A percentile compares a stretch with the other conserved stretches of the same genome.
Evolutionary conservation across 305 asterid species (phyloP).

Genomic region (Ilex paraguariensis): DNA sequence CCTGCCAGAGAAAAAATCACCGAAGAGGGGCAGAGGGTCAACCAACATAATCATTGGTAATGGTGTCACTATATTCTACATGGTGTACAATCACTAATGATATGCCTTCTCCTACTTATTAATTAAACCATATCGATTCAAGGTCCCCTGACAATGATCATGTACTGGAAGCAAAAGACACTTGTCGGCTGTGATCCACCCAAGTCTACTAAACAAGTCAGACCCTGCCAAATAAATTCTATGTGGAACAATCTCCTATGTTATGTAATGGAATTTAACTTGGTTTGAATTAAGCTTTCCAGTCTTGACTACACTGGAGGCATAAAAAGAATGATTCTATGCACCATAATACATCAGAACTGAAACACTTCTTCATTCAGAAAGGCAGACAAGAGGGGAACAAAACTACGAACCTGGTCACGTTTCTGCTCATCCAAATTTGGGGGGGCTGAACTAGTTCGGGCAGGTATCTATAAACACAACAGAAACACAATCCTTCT

Average conservation of each 20-base stretch:
- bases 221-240: background rate
- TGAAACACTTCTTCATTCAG: background rate
- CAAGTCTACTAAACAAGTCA: background rate
- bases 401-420: conserved; percentile 58
- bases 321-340: background rate
- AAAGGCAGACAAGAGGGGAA: conserved; percentile 10
- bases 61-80: too few species aligned
- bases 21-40: background rate
- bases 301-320: too few species aligned
- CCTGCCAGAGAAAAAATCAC: conserved; percentile 32
- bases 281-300: background rate
- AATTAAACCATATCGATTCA: too few species aligned
- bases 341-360: background rate
- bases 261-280: background rate
- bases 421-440: conserved; percentile 88
- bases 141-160: background rate
- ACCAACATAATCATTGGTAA: background rate
- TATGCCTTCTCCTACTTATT: background rate
- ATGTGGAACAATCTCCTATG: background rate
- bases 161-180: background rate
- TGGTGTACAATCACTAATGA: background rate
- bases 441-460: conserved; percentile 98
- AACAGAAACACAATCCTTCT: conserved; percentile 4
- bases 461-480: conserved; percentile 61
- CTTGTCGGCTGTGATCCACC: background rate